Evolutionary conservation across 2,329 filamentous ascomycete genomes (phyloP).

Genomic region (Mycosphaerella arachidis): DNA sequence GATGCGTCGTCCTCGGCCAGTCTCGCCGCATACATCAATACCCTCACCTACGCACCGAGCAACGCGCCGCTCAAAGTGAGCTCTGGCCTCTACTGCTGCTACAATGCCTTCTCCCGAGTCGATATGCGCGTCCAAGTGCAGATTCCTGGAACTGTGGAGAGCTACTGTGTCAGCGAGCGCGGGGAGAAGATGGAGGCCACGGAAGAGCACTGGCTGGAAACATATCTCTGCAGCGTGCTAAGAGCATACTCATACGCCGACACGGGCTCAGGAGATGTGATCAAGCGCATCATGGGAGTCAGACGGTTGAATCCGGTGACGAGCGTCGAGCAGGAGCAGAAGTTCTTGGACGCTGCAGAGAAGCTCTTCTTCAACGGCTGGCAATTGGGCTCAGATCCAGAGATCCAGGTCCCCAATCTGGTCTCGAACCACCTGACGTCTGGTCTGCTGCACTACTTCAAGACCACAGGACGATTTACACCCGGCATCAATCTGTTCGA

Average conservation of each 20-base stretch:
- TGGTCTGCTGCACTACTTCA: slow-evolving; percentile 90
- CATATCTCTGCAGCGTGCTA: slow-evolving; percentile 90
- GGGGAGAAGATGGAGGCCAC: slow-evolving; percentile 91
- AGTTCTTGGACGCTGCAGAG: slow-evolving; percentile 90
- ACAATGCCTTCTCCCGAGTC: slow-evolving; percentile 96
- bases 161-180: slow-evolving; percentile 94
- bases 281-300: slow-evolving; percentile 96
- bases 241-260: slow-evolving; percentile 96
- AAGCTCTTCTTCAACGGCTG: slow-evolving; percentile 92
- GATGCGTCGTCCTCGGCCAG: slow-evolving; percentile 97
- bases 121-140: slow-evolving; percentile 99
- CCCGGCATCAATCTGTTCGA: slow-evolving; percentile 98
- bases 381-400: slow-evolving; percentile 92
- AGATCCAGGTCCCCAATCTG: slow-evolving; percentile 94
- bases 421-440: slow-evolving; percentile 93
- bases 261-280: slow-evolving; percentile 87
- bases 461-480: slow-evolving; percentile 87
- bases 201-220: slow-evolving; percentile 94
- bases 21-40: slow-evolving; percentile 96
- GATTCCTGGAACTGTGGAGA: slow-evolving; percentile 93
- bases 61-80: slow-evolving; percentile 85
- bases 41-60: slow-evolving; percentile 82
- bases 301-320: slow-evolving; percentile 95
- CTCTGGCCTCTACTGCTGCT: slow-evolving; percentile 94
- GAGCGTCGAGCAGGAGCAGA: slow-evolving; percentile 96